Base-by-base conservation (phyloP, 208 protist genomes). In the Crithidia bombi region DNA sequence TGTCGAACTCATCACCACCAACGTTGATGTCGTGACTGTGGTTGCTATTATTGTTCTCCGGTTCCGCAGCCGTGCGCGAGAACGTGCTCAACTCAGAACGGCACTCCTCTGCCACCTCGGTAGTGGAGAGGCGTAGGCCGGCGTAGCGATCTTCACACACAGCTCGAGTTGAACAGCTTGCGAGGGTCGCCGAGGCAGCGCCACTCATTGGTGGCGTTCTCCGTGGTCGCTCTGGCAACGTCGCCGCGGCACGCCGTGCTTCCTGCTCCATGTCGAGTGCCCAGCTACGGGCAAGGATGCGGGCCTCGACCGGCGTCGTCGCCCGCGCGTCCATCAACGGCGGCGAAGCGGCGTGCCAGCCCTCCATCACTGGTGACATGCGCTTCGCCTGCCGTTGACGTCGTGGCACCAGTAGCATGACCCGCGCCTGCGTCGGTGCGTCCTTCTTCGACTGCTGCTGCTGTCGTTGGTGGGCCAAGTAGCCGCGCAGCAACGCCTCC, bases 401-500 rank as follows among this genome's bases (percentile, higher is more conserved):
- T 5, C 46, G 57, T 11, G 67, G 67, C 1, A 44, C 38, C 1
- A 68, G 23, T 39, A 75, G 51, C 69, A 68, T 63, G 39, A 68
- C 69, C n/a, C 33, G 21, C 19, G 30, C 41, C 35, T 28, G 36
- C 23, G 41, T 33, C 19, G 23, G 5, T 21, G 49, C 35, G 5
- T 23, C 12, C 19, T 21, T 9, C 43, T 49, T 10, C 17, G 11
- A 19, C 19, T 49, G 43, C 43, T 10, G 43, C 43, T 49, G 43
- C 43, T 49, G 43, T n/a, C 35, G 39, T 23, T 74, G 39, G 25
- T 23, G 46, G 39, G 50, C 51, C 33, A 74, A 36, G 15, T 67
- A 67, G 12, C 51, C 9, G 21, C 57, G 59, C 69, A 74, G 39
- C 55, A 74, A 41, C 43, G 41, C 51, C 50, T 66, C 69, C 11